Evolutionary conservation across 305 asterid genomes (phyloP).

Genomic region (Salvia sclarea): DNA sequence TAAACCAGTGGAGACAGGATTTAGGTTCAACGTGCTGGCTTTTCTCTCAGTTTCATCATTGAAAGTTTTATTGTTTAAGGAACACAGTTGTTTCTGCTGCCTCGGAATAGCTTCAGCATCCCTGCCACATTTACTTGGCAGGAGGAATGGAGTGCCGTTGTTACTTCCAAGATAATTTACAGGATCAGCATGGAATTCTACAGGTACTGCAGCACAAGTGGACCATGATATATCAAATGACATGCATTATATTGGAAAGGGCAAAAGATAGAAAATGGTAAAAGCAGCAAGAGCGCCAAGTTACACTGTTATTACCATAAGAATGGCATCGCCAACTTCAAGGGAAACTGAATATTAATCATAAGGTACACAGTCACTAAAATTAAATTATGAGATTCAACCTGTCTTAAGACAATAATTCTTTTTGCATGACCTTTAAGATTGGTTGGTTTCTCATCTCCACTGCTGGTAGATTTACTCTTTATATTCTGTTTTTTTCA

Average conservation of each 20-base stretch:
- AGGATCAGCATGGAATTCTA: slow-evolving; percentile 50
- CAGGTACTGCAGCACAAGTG: slow-evolving; percentile 51
- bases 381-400: background rate
- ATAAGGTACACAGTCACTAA: background rate
- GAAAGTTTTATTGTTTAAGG: slow-evolving; percentile 49
- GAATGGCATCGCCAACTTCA: slow-evolving; percentile 3
- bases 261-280: background rate
- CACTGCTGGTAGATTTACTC: too few species aligned
- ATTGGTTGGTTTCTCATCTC: too few species aligned
- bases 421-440: too few species aligned
- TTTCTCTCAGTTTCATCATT: slow-evolving; percentile 51
- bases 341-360: background rate
- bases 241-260: background rate
- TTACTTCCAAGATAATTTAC: slow-evolving; percentile 62
- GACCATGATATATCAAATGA: slow-evolving; percentile 13
- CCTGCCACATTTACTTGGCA: slow-evolving; percentile 46
- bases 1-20: slow-evolving; percentile 85
- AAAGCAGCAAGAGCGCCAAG: background rate
- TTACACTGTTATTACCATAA: background rate
- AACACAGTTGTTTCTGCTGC: slow-evolving; percentile 55
- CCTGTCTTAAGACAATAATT: background rate
- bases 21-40: slow-evolving; percentile 46
- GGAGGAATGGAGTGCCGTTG: slow-evolving; percentile 39
- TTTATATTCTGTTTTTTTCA: too few species aligned
- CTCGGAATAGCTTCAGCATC: slow-evolving; percentile 53